Conservation (phyloP, 441 rosid genomes). For the Aleurites moluccanus region DNA sequence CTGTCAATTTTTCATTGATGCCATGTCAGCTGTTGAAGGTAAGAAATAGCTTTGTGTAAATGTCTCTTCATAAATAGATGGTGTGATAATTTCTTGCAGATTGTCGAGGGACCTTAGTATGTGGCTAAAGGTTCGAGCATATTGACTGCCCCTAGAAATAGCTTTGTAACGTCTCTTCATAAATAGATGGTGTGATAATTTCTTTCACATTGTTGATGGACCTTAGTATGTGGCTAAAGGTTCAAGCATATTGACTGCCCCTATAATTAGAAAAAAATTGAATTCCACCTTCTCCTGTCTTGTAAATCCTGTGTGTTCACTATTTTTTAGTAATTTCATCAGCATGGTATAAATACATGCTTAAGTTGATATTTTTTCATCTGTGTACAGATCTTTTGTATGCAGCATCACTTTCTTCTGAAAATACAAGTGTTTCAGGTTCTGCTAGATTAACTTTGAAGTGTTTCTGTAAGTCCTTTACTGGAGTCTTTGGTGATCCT, state of each 20-base stretch:
- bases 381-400: constrained; percentile 61
- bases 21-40: constrained; percentile 81
- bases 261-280: background rate
- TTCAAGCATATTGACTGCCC: background rate
- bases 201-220: background rate
- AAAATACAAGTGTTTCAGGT: constrained; percentile 31
- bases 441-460: constrained; percentile 41
- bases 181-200: background rate
- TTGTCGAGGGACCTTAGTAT: background rate
- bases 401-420: constrained; percentile 47
- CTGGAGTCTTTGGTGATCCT: constrained; percentile 54
- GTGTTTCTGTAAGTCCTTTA: constrained; percentile 69
- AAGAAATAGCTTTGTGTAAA: constrained; percentile 21
- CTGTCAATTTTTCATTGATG: constrained; percentile 75
- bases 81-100: background rate
- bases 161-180: constrained; percentile 16
- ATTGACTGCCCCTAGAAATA: background rate
- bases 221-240: background rate
- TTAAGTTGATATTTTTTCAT: constrained; percentile 28
- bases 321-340: background rate
- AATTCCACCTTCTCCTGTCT: constrained; percentile 4
- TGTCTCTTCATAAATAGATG: background rate
- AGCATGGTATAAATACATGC: constrained; percentile 1
- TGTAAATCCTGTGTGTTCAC: background rate
- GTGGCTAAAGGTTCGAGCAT: background rate